Evolutionary conservation across 306 rosid genomes (phyloP).

Genomic region (Dalbergia oliveri): DNA sequence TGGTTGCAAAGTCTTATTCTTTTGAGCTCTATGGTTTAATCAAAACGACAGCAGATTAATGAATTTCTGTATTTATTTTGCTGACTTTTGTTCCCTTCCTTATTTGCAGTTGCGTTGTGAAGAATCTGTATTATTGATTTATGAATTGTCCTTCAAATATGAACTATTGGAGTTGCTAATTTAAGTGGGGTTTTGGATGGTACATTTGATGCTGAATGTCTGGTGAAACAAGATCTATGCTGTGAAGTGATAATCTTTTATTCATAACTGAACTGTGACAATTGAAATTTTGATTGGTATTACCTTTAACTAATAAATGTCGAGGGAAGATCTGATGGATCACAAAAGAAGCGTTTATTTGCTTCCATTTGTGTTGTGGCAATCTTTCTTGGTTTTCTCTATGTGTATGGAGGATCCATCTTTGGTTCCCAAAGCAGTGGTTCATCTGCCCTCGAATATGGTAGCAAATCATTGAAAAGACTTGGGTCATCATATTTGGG

Average conservation of each 20-base stretch:
- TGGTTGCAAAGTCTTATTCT: conserved; percentile 18
- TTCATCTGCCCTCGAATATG: conserved; percentile 81
- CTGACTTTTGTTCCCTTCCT: conserved; percentile 43
- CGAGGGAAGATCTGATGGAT: conserved; percentile 86
- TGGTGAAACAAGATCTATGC: conserved; percentile 47
- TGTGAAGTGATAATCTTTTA: conserved; percentile 30
- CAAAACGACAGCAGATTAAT: neutral
- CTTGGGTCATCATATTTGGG: conserved; percentile 87
- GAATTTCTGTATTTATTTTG: conserved; percentile 28
- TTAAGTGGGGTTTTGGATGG: conserved; percentile 22
- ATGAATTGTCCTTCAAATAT: conserved; percentile 33
- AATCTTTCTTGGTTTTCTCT: conserved; percentile 77
- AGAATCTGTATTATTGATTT: conserved; percentile 35
- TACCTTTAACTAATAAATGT: conserved; percentile 59
- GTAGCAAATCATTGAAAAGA: conserved; percentile 77
- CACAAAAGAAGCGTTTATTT: conserved; percentile 79
- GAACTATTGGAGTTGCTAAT: conserved; percentile 16
- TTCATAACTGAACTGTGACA: conserved; percentile 37
- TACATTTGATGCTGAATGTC: conserved; percentile 39
- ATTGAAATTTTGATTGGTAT: conserved; percentile 44
- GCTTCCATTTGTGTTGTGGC: conserved; percentile 64
- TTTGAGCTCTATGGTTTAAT: conserved; percentile 24
- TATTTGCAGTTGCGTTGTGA: conserved; percentile 48
- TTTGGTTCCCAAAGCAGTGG: conserved; percentile 74
- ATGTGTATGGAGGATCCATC: conserved; percentile 85